Evolutionary conservation across 2,329 filamentous ascomycete species (phyloP), one percentile per base, ranked within the genome.

Genomic region (Zymoseptoria brevis): DNA sequence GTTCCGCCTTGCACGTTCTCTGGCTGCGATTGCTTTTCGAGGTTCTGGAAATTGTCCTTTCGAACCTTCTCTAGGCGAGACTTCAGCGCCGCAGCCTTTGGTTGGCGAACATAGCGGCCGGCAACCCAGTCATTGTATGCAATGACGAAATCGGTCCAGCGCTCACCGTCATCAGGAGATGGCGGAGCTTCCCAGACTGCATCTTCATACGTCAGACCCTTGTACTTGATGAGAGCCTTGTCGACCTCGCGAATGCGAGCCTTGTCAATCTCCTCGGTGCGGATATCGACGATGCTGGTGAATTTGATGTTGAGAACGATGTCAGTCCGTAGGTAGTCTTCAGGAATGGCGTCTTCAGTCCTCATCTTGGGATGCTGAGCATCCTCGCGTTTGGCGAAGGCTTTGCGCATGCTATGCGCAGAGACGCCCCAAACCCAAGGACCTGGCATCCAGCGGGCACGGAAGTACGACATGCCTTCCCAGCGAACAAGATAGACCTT

Each of bases 401-500:
- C 80, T 8, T 80, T 83, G 16, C 90, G 85, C 85, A 89, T 95
- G 0, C 72, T 59, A 2, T 75, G 67, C 11, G 81, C 76, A 16
- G 83, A 82, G 8, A 87, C 80, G 5, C 91, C 90, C 79, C 84
- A 93, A 0, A 96, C 82, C 94, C 94, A 99, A 16, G 87, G 81
- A 11, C 93, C 94, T 8, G 90, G 85, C 81, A 90, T 88, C 94
- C 95, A 99, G 6, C 79, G 80, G 56, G 89, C 90, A 64, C 89
- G 87, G 63, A 86, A 87, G 69, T 96, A 95, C 0, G 93, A 96
- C 58, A 83, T 80, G 0, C 80, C 79, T 51, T 88, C 85, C 90
- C 92, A 97, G 71, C 94, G 96, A 67, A 99, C 77, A 2, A 99
- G 81, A 69, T 97, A 99, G 66, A 96, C 90, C 64, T 92, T 92